Base-by-base conservation (phyloP, 148 eudicot genomes). In the Agrostemma githago region DNA sequence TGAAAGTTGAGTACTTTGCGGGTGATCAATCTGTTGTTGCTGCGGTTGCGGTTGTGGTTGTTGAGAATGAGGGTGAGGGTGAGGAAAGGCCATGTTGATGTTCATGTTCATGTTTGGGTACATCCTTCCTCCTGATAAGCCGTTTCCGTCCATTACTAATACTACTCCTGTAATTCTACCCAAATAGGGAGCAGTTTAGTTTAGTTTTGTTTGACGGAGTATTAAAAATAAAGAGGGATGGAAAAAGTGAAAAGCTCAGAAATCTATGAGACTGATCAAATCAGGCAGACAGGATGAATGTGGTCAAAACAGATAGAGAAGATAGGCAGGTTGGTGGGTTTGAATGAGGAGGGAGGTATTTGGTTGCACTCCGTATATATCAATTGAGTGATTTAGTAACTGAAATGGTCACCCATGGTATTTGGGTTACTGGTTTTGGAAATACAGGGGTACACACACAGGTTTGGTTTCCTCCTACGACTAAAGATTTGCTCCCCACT, bases 371-470 rank as follows among this genome's bases (percentile, higher is more conserved):
- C 34, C 34, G 56, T 51, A 51, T 51, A 51, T 51, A 51, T 51
- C 9, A 51, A 51, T 10, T 10, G 11, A 4, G 56, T 2, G 56
- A 51, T 6, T 51, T 51, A 51, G 54, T 12, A 72, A 81, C 81
- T 69, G 85, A 74, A 85, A 74, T 83, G 77, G 81, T 81, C 79
- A 86, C 89, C 89, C 89, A 78, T 88, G 82, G 92, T 86, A 84
- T 88, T 85, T 17, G 56, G 40, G 11, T 40, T 9, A 38, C 58
- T 71, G 57, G 75, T 70, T 71, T 62, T 76, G 46, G 43, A 9
- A 7, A 9, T 68, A 67, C 6, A 21, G 41, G 19, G 17, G n/a
- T 9, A 72, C 56, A 81, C 58, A 58, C 83, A 83, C 83, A 62
- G 85, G 14, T 4, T 37, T 57, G 4, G 34, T 26, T 26, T 26